Base-by-base conservation (phyloP, 805 yeast genomes). In the Lipomyces kockii region DNA sequence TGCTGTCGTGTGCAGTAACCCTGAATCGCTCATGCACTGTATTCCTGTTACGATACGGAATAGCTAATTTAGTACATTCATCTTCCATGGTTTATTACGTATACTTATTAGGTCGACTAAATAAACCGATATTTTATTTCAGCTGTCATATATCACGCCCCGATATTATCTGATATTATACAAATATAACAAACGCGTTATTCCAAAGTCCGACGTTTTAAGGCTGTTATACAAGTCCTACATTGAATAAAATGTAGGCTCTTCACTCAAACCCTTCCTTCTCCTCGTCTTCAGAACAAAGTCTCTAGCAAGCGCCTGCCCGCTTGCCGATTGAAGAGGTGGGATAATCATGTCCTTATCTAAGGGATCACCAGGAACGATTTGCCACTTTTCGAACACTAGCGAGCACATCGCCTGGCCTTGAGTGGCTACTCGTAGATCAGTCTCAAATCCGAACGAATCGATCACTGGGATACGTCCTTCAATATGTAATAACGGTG, bases 281-380 rank as follows among this genome's bases (percentile, higher is more conserved):
- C 87, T 86, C 76, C 99, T 83, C 0, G 97, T 92, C 77, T 96
- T 95, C 79, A 91, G 79, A 37, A 92, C 88, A 74, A 92, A 91
- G 78, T 95, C 99, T 65, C 99, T 82, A 0, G 97, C 94, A 66
- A 93, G 79, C 2, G 90, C 87, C 9, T 80, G 80, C 0, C 82
- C 78, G 5, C 89, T 88, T 0, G 95, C 97, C 0, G 97, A 91
- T 72, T 86, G 87, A 76, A 94, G 81, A 54, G 87, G 83, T 4
- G 92, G 92, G 52, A 92, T 83, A 59, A 78, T 80, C 20, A 85
- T 84, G 39, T 85, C 83, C 27, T 80, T 79, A 76, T 94, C 97
- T 73, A 94, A 75, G 8, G 98, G 98, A 79, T 94, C 92, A 0
- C 99, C 99, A 1, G 97, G 97, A 0, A 91, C 96, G 2, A 81